Percentiles rank a stretch among this genome's conserved stretches.
Evolutionary conservation across 2,329 filamentous ascomycete genomes (phyloP).

Genomic region (Diaporthe amygdali): DNA sequence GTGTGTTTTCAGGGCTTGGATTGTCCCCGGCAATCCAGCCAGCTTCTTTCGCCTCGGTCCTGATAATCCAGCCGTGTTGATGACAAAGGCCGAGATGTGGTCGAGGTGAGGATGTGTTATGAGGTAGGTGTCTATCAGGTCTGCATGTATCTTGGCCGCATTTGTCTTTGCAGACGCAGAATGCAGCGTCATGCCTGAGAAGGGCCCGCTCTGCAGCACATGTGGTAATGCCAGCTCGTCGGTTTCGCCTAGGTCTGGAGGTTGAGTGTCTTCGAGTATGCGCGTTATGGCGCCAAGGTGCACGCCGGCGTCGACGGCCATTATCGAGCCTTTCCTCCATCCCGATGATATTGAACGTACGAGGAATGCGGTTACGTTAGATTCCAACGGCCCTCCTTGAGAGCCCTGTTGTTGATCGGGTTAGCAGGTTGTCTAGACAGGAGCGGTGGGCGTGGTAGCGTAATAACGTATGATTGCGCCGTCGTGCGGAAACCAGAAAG

Average conservation of each 20-base stretch:
- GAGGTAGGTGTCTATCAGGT: slow-evolving; percentile 84
- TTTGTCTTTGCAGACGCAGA: slow-evolving; percentile 74
- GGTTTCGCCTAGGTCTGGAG: slow-evolving; percentile 38
- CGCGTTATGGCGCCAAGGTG: slow-evolving; percentile 85
- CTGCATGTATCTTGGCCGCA: slow-evolving; percentile 77
- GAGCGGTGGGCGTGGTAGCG: slow-evolving; percentile 3
- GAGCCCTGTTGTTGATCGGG: slow-evolving; percentile 66
- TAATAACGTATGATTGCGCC: not conserved
- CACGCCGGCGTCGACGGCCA: slow-evolving; percentile 94
- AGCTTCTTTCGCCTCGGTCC: slow-evolving; percentile 83
- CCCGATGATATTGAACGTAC: slow-evolving; percentile 79
- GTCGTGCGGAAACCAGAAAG: not conserved
- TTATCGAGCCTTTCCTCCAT: slow-evolving; percentile 82
- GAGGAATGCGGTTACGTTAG: slow-evolving; percentile 87
- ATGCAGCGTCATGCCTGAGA: slow-evolving; percentile 77
- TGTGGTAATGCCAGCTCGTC: slow-evolving; percentile 50
- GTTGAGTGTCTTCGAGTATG: slow-evolving; percentile 68
- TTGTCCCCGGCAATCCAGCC: slow-evolving; percentile 86
- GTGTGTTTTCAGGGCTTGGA: slow-evolving; percentile 88
- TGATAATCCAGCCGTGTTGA: slow-evolving; percentile 89
- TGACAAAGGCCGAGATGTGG: slow-evolving; percentile 87
- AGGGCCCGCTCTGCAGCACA: slow-evolving; percentile 72
- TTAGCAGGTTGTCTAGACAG: slow-evolving; percentile 32
- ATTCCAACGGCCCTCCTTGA: slow-evolving; percentile 87
- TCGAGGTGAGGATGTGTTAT: slow-evolving; percentile 98